Evolutionary conservation across 2,329 filamentous ascomycete species (phyloP), one percentile per base, ranked within the genome.

Genomic region (Pezicula radicicola): DNA sequence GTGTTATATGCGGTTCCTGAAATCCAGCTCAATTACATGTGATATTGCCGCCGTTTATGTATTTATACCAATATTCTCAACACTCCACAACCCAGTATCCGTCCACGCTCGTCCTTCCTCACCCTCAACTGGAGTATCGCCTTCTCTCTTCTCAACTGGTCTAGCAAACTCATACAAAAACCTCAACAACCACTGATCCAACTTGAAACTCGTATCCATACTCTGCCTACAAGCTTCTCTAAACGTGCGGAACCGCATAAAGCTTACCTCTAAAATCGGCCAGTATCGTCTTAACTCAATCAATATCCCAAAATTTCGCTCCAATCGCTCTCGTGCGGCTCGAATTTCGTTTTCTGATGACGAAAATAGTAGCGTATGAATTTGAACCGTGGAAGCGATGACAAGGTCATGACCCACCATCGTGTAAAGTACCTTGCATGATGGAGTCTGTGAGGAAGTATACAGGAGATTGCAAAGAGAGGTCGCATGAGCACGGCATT

Each of bases 361-460:
- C 45, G 64, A 64, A 51, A 76, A 76, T 0, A 77, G 66, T 1
- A 78, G 63, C 0, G 65, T 75, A 51, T 77, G 74, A 12, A 77
- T 67, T 46, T 76, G 70, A 0, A 77, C 67, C 0, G 75, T 75
- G 1, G 74, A 77, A 0, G 73, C 68, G 27, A 78, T 71, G 9
- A 76, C 71, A 5, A 75, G 63, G 33, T 76, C 71, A 57, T 78
- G 74, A 0, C 72, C 74, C 1, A 76, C 70, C 63, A 75, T 59
- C 9, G 65, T 69, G 52, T 75, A 76, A 25, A 70, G 66, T 12
- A 70, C 69, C 39, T 75, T 70, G 53, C 70, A 74, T 41, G 67
- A 60, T 4, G 68, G 57, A 16, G 62, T 66, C 7, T 65, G 64
- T 27, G 69, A 65, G 8, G 72, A 67, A 4, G 64, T 62, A 49